A percentile compares a stretch with the other conserved stretches of the same genome.
These are phyloP conservation scores for Apophysomyces variabilis DNA, from an alignment of 371 early-diverging fungal species.

Conservation along the genomic window DNA sequence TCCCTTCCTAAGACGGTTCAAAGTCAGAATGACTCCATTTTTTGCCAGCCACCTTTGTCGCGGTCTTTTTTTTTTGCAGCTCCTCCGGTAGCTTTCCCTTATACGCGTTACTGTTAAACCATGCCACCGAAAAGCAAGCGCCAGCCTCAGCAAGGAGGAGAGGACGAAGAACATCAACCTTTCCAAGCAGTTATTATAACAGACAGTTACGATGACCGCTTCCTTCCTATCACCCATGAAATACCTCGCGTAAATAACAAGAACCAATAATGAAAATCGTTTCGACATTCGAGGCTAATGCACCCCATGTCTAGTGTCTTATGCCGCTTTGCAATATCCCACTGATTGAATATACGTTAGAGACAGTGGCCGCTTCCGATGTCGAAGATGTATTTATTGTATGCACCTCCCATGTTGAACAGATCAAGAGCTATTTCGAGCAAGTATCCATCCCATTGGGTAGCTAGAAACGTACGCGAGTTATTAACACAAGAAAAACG, in stretches of 20 bases:
- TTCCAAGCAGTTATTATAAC: constrained; percentile 92
- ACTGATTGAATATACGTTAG: constrained; percentile 71
- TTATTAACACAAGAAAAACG: background rate
- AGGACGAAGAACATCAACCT: constrained; percentile 59
- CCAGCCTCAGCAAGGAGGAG: constrained; percentile 28
- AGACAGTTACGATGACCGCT: constrained; percentile 88
- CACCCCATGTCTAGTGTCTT: constrained; percentile 68
- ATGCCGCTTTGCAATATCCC: constrained; percentile 95
- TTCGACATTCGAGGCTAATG: too few species aligned
- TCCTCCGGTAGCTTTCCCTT: background rate
- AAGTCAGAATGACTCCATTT: background rate
- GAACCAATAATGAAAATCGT: too few species aligned
- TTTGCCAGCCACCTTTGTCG: constrained; percentile 3
- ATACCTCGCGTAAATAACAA: constrained; percentile 73
- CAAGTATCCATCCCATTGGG: constrained; percentile 33
- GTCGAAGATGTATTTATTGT: constrained; percentile 88
- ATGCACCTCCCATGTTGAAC: constrained; percentile 83
- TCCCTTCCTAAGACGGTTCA: too few species aligned
- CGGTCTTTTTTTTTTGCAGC: background rate
- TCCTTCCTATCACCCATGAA: constrained; percentile 88
- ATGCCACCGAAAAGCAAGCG: constrained; percentile 52
- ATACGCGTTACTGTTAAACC: background rate
- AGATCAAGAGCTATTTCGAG: constrained; percentile 85
- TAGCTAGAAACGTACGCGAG: background rate
- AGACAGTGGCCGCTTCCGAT: constrained; percentile 51